Conservation (phyloP, 2,329 filamentous ascomycete species). For the Pseudonectria foliicola region DNA sequence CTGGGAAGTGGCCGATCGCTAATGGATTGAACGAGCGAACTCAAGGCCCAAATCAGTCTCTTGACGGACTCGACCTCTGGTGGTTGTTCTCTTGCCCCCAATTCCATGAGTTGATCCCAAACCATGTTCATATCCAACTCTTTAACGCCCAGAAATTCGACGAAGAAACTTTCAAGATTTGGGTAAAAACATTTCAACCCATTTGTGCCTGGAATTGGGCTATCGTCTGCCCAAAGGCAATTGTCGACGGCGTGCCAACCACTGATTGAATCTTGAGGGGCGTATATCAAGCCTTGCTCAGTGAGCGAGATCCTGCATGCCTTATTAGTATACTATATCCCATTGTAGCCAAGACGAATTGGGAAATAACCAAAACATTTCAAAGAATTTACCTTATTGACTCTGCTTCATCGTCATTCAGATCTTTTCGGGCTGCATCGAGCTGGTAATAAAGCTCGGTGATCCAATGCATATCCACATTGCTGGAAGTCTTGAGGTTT, state of each 20-base stretch:
- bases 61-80: slow-evolving; percentile 19
- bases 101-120: slow-evolving; percentile 22
- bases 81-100: slow-evolving; percentile 1
- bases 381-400: slow-evolving; percentile 4
- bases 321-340: not conserved
- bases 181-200: slow-evolving; percentile 22
- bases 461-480: slow-evolving; percentile 12
- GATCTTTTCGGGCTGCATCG: not conserved
- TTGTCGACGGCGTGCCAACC: slow-evolving; percentile 22
- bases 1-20: slow-evolving; percentile 1
- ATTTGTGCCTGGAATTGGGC: slow-evolving; percentile 19
- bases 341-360: not conserved
- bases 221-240: slow-evolving; percentile 29
- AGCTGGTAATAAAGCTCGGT: slow-evolving; percentile 7
- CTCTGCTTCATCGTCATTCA: not conserved
- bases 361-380: not conserved
- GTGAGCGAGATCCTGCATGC: slow-evolving; percentile 8
- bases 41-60: slow-evolving; percentile 25
- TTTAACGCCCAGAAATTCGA: slow-evolving; percentile 22
- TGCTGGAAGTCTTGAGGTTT: slow-evolving; percentile 3
- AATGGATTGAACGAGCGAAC: slow-evolving; percentile 20
- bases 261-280: not conserved
- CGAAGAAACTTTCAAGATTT: slow-evolving; percentile 24
- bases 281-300: slow-evolving; percentile 6
- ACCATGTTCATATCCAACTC: slow-evolving; percentile 24